These are phyloP conservation scores for Euphorbia tirucalli DNA, from an alignment of 345 rosid species.

Conservation along the genomic window DNA sequence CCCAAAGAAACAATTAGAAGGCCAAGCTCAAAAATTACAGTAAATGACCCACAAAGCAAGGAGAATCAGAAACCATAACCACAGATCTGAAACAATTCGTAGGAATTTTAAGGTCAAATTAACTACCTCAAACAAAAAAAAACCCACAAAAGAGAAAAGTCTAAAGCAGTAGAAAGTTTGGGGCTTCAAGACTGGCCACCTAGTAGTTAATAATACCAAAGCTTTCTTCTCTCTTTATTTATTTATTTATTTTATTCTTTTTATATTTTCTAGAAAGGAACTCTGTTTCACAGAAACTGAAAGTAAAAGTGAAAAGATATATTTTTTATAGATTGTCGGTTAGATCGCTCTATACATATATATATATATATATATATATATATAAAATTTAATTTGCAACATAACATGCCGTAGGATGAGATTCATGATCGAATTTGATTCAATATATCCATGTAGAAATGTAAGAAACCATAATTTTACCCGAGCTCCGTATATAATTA, in stretches of 20 bases:
- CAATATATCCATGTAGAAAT: too few relatives aligned
- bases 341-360: too few relatives aligned
- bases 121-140: slow-evolving; percentile 9
- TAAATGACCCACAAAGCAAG: slow-evolving; percentile 13
- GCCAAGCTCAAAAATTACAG: slow-evolving; percentile 4
- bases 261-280: not conserved
- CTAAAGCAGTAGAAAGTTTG: slow-evolving; percentile 5
- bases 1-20: not conserved
- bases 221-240: not conserved
- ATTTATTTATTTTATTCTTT: not conserved
- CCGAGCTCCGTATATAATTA: too few relatives aligned
- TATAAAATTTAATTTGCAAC: too few relatives aligned
- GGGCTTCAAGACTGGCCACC: slow-evolving; percentile 20
- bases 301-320: not conserved
- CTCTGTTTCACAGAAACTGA: slow-evolving; percentile 12
- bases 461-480: too few relatives aligned
- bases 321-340: not conserved
- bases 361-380: not conserved
- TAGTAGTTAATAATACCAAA: slow-evolving; percentile 14
- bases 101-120: slow-evolving; percentile 26
- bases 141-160: slow-evolving; percentile 5
- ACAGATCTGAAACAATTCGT: slow-evolving; percentile 34
- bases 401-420: too few relatives aligned
- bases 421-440: too few relatives aligned
- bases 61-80: slow-evolving; percentile 1